phyloP scores from a whole-genome alignment of 306 rosid species.

The Glycyrrhiza uralensis region DNA sequence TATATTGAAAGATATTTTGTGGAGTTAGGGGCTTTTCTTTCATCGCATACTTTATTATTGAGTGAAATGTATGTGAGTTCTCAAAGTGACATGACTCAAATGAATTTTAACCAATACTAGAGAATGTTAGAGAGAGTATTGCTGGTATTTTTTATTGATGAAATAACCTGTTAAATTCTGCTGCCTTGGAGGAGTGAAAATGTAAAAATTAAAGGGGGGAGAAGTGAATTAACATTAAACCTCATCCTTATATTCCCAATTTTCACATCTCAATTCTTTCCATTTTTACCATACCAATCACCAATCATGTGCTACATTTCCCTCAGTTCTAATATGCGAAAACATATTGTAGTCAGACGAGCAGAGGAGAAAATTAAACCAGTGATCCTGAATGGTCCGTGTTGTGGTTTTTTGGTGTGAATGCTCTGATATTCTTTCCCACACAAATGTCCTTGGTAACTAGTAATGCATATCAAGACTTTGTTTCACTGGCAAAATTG shows the following conservation, averaged over 20 bases:
- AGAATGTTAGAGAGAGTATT: too few species aligned
- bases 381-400: background rate
- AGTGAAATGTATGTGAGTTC: too few species aligned
- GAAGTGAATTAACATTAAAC: background rate
- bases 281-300: background rate
- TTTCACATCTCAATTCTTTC: background rate
- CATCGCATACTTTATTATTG: too few species aligned
- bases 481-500: background rate
- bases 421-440: background rate
- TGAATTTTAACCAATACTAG: too few species aligned
- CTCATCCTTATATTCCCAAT: background rate
- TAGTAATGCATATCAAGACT: background rate
- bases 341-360: background rate
- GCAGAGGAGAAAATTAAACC: background rate
- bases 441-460: background rate
- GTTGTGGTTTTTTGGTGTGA: background rate
- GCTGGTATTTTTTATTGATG: too few species aligned
- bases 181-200: too few species aligned
- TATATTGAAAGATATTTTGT: background rate
- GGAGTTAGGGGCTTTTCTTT: background rate
- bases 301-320: background rate
- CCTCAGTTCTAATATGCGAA: background rate
- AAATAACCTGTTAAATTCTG: too few species aligned
- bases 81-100: too few species aligned
- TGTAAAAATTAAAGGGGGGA: too few species aligned